A percentile compares a stretch with the other conserved stretches of the same genome.
These are phyloP conservation scores for Allantophomopsis cytisporea DNA, from an alignment of 2,329 filamentous ascomycete genomes.

Conservation along the genomic window DNA sequence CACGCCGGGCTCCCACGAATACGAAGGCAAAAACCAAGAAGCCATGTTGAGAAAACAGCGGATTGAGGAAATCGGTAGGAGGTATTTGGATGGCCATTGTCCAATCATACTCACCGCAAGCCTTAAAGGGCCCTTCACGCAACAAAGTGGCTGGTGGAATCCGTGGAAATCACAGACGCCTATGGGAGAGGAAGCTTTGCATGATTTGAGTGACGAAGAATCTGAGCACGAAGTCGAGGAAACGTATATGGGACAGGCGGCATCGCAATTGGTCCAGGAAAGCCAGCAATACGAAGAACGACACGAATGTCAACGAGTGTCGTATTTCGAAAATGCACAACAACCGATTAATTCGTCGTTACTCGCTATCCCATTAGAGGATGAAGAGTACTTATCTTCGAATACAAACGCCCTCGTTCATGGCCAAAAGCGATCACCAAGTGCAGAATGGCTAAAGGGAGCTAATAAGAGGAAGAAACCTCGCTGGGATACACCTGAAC, in stretches of 20 bases:
- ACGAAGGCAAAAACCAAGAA: slow-evolving; percentile 33
- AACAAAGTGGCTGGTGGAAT: slow-evolving; percentile 33
- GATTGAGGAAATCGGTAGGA: slow-evolving; percentile 44
- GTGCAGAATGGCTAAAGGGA: slow-evolving; percentile 16
- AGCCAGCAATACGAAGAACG: neutral
- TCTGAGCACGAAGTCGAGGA: slow-evolving; percentile 1
- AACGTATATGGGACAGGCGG: neutral
- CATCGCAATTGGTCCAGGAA: neutral
- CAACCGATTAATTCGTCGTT: neutral
- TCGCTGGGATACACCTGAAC: slow-evolving; percentile 12
- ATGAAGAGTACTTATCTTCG: neutral
- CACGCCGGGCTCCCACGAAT: slow-evolving; percentile 36
- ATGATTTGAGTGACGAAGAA: slow-evolving; percentile 2
- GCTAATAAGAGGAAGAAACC: slow-evolving; percentile 15
- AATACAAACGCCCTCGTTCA: neutral
- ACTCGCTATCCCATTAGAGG: neutral
- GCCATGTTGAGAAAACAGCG: slow-evolving; percentile 24
- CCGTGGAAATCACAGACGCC: slow-evolving; percentile 26
- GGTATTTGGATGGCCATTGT: slow-evolving; percentile 40
- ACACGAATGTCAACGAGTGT: too few relatives aligned
- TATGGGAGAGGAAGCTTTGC: slow-evolving; percentile 2
- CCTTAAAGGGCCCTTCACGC: slow-evolving; percentile 47
- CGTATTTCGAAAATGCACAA: neutral
- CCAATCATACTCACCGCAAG: slow-evolving; percentile 45
- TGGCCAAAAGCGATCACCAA: slow-evolving; percentile 7